Base-by-base conservation (phyloP, 1,284 basidiomycete genomes). In the Uromyces viciae-fabae region DNA sequence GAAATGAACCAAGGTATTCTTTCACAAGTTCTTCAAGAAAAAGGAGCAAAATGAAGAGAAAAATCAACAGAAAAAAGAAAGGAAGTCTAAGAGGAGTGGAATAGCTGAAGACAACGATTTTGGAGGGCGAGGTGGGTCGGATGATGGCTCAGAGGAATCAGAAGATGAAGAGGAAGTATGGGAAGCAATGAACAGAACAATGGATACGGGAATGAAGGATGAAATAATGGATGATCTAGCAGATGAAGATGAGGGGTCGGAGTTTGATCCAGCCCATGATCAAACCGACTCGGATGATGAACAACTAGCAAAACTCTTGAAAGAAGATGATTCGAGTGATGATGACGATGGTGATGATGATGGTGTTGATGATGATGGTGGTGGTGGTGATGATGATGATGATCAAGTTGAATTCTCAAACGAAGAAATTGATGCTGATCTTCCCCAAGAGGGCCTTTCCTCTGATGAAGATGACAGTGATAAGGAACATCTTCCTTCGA, bases 191-290 rank as follows among this genome's bases (percentile, higher is more conserved):
- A 85, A 85, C 83, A 82, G 83, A n/a, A 84, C 84, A 1, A 85
- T 88, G 85, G 86, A 86, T 0, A 83, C 90, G 14, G 85, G 82
- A 66, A 74, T 69, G 54, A 83, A 83, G 36, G 68, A 81, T 22
- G 86, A 81, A 33, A 75, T 69, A 49, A 83, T 82, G 31, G 75
- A 82, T 22, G 86, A 81, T 71, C 82, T 82, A 43, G 90, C 90
- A 0, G 86, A 91, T 5, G 91, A 87, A 0, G 91, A 93, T 85
- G 46, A 22, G 7, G 68, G 91, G 73, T 75, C 56, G 58, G 77
- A 25, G n/a, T 38, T 75, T 28, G 77, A 80, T 28, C 64, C 40
- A 0, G 58, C 64, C 8, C 28, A 72, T 14, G 64, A 58, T 43
- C 46, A 79, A 2, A 46, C 33, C 17, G 68, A 42, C 17, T 43